Conservation (phyloP, 2,329 filamentous ascomycete genomes). For the Beauveria caledonica region DNA sequence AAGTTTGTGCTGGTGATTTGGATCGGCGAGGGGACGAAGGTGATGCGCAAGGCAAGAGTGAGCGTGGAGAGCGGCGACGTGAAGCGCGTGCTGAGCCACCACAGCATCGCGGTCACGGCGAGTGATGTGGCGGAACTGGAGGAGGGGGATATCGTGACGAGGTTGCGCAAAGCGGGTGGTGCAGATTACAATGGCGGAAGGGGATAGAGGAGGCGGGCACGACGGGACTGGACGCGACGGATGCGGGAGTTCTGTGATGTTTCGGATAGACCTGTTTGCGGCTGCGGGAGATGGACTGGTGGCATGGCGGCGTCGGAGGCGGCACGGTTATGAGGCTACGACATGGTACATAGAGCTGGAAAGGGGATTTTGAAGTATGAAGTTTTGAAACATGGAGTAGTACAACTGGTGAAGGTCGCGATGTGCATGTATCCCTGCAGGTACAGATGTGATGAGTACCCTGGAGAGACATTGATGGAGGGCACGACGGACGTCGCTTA, state of each 20-base stretch:
- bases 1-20: constrained; percentile 62
- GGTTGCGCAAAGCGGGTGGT: constrained; percentile 57
- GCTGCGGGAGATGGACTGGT: not conserved
- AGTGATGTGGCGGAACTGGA: constrained; percentile 52
- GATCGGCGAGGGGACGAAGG: constrained; percentile 56
- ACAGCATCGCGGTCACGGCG: constrained; percentile 57
- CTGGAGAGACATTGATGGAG: not conserved
- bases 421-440: not conserved
- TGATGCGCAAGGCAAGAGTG: constrained; percentile 63
- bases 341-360: not conserved
- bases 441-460: not conserved
- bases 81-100: constrained; percentile 54
- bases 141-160: constrained; percentile 51
- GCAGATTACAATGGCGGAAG: constrained; percentile 63
- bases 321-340: not conserved
- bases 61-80: constrained; percentile 59
- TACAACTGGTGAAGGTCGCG: not conserved
- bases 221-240: not conserved
- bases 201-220: constrained; percentile 28
- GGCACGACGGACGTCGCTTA: too few relatives aligned
- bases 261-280: too few relatives aligned
- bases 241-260: too few relatives aligned
- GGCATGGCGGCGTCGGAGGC: not conserved
- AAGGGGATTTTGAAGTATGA: not conserved
- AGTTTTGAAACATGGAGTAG: not conserved